A percentile compares a stretch with the other conserved stretches of the same genome.
Evolutionary conservation across 225 moss, liverwort and hornwort species (phyloP).

Genomic region (Pseudoscleropodium purum): DNA sequence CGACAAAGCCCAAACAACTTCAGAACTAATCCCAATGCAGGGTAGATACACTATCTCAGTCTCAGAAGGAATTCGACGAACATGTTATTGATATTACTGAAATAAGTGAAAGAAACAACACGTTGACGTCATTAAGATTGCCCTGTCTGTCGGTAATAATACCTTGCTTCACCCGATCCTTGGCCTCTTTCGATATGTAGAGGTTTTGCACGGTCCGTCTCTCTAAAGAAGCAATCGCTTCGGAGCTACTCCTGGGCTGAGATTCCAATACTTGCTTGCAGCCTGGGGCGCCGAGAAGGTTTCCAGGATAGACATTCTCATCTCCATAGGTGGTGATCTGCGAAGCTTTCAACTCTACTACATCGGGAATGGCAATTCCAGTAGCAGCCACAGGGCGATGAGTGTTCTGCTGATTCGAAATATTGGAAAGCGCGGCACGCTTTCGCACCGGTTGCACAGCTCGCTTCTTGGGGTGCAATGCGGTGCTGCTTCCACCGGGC

Average conservation of each 20-base stretch:
- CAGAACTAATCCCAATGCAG: neutral
- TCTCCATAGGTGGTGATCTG: neutral
- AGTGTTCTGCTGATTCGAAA: slow-evolving; percentile 55
- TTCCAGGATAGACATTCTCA: slow-evolving; percentile 28
- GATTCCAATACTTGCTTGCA: slow-evolving; percentile 9
- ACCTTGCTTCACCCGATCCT: slow-evolving; percentile 62
- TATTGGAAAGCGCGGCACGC: slow-evolving; percentile 63
- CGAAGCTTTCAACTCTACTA: slow-evolving; percentile 4
- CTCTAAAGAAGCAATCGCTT: slow-evolving; percentile 81
- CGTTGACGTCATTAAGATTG: neutral
- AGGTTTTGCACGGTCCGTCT: slow-evolving; percentile 80
- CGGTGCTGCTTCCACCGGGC: slow-evolving; percentile 18
- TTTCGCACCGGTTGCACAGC: slow-evolving; percentile 67
- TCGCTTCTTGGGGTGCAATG: slow-evolving; percentile 62
- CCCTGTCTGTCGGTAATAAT: neutral
- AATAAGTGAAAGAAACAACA: neutral
- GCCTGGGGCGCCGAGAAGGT: neutral
- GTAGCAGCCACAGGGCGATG: slow-evolving; percentile 11
- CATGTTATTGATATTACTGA: no score
- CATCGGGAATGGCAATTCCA: neutral
- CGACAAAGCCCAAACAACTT: neutral
- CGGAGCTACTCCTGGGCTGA: slow-evolving; percentile 45
- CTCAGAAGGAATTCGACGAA: neutral
- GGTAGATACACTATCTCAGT: neutral
- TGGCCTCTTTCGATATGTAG: slow-evolving; percentile 75